Evolutionary conservation across 495 filamentous ascomycete genomes (phyloP).

Genomic region (Delitschia confertaspora): DNA sequence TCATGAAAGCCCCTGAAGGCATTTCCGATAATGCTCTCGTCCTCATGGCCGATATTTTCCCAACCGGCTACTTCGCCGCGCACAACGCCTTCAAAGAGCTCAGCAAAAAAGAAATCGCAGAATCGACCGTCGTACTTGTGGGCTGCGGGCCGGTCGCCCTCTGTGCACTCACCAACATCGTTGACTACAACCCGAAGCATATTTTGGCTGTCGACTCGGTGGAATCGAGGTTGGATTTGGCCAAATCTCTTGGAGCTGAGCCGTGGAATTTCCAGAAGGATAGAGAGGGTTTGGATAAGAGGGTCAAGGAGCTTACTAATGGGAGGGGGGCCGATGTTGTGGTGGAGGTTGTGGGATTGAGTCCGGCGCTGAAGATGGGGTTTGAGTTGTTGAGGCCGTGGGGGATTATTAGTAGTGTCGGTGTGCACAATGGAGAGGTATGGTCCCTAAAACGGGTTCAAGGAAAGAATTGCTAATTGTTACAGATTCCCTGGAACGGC

Average conservation of each 20-base stretch:
- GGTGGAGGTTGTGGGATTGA: conserved; percentile 85
- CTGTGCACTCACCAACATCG: conserved; percentile 75
- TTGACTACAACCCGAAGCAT: conserved; percentile 71
- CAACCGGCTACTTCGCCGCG: conserved; percentile 88
- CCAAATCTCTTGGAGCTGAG: conserved; percentile 71
- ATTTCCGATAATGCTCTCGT: conserved; percentile 72
- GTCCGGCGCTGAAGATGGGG: conserved; percentile 68
- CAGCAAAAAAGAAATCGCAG: conserved; percentile 50
- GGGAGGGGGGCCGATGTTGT: conserved; percentile 85
- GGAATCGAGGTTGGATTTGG: conserved; percentile 66
- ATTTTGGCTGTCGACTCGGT: conserved; percentile 82
- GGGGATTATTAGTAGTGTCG: conserved; percentile 79
- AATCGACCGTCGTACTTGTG: conserved; percentile 70
- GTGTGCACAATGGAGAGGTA: conserved; percentile 86
- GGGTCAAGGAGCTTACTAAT: conserved; percentile 68
- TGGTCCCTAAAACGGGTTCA: conserved; percentile 15
- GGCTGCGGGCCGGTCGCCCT: conserved; percentile 73
- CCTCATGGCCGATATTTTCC: conserved; percentile 81
- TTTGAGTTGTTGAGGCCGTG: conserved; percentile 84
- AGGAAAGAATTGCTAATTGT: not conserved
- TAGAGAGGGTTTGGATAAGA: conserved; percentile 54
- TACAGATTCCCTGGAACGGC: conserved; percentile 74
- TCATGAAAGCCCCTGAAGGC: conserved; percentile 63
- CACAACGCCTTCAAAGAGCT: conserved; percentile 67
- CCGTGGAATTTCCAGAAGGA: conserved; percentile 73